Conservation (phyloP, 2,329 filamentous ascomycete species). For the Cladosporium oxysporum region DNA sequence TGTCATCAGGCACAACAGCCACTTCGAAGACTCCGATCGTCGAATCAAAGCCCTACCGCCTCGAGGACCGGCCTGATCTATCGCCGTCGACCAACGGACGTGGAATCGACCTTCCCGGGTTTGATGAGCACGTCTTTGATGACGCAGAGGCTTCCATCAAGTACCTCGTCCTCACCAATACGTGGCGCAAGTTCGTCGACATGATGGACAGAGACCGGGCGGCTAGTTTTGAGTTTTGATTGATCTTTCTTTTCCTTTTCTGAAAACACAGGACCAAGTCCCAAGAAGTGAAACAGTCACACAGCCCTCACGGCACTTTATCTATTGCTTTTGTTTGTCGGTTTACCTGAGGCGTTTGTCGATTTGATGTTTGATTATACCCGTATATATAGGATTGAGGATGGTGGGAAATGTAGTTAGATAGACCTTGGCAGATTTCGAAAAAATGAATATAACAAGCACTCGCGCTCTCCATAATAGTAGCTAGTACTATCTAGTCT, state of each 20-base stretch:
- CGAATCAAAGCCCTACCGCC: conserved; percentile 18
- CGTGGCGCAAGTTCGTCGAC: conserved; percentile 53
- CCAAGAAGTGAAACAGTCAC: not conserved
- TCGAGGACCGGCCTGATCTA: conserved; percentile 19
- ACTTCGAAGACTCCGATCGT: conserved; percentile 28
- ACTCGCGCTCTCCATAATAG: too few species aligned
- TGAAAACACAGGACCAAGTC: too few species aligned
- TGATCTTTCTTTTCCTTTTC: not conserved
- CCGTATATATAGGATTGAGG: not conserved
- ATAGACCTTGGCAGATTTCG: not conserved
- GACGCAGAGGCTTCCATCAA: conserved; percentile 62
- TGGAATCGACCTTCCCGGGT: conserved; percentile 35
- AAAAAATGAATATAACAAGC: not conserved
- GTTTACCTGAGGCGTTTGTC: not conserved
- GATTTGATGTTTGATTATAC: not conserved
- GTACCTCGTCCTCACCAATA: conserved; percentile 68
- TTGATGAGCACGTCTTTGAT: conserved; percentile 59
- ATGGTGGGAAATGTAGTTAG: not conserved
- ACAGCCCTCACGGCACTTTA: not conserved
- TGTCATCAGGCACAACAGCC: not conserved
- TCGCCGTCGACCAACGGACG: conserved; percentile 5
- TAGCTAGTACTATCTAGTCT: too few species aligned
- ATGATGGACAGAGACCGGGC: conserved; percentile 6
- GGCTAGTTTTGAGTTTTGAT: conserved; percentile 4
- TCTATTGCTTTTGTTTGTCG: not conserved